phyloP scores from a whole-genome alignment of 2,329 filamentous ascomycete genomes.

The Pseudogymnoascus sp. region DNA sequence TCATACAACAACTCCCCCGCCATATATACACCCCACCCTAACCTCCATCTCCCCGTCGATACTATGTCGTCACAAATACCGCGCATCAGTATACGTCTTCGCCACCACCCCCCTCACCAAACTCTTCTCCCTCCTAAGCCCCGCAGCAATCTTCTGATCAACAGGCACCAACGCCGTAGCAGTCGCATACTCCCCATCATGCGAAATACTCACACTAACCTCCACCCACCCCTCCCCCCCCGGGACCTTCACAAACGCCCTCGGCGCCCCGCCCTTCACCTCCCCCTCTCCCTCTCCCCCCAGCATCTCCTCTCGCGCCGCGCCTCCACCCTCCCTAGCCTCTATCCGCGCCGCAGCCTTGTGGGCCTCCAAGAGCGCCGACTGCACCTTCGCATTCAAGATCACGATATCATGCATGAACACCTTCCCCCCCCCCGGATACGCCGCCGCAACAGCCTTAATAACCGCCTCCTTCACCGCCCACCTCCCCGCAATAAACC shows the following conservation, averaged over 20 bases:
- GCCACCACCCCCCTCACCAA: background rate
- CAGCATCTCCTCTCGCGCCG: background rate
- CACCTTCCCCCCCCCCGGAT: background rate
- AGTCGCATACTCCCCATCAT: slow-evolving; percentile 1
- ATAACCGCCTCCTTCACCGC: background rate
- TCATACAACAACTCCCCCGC: background rate
- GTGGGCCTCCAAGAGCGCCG: background rate
- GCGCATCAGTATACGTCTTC: background rate
- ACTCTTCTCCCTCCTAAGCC: background rate
- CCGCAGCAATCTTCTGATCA: background rate
- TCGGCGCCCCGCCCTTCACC: background rate
- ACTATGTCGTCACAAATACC: background rate
- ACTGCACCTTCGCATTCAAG: background rate
- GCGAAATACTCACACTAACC: background rate
- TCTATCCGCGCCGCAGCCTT: background rate
- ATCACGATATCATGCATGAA: background rate
- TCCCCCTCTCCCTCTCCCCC: background rate
- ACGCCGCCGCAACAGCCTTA: background rate
- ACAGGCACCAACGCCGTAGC: background rate
- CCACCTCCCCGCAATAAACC: background rate
- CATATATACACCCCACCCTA: background rate
- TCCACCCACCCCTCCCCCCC: background rate
- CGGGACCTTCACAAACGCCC: background rate
- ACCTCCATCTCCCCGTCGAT: background rate
- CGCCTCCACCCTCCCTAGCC: too few species aligned